A percentile compares a stretch with the other conserved stretches of the same genome.
These are phyloP conservation scores for Blastobotrys raffinosifermentans DNA, from an alignment of 1,139 yeast genomes.

Conservation along the genomic window DNA sequence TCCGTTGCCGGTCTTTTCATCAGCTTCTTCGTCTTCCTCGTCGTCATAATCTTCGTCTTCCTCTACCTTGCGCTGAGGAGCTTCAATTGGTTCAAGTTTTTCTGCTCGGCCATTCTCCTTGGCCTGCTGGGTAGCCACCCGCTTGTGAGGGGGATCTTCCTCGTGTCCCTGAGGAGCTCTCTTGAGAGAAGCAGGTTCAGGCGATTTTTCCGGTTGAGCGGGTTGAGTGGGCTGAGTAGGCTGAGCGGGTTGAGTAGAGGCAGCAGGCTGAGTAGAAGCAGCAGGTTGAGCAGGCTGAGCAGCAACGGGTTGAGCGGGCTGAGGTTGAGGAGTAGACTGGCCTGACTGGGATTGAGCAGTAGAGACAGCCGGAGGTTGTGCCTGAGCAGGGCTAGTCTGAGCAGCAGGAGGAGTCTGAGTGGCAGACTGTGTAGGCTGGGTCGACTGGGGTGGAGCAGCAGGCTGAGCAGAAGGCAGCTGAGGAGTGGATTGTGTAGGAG, in stretches of 20 bases:
- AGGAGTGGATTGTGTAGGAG: slow-evolving; percentile 7
- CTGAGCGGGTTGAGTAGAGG: slow-evolving; percentile 3
- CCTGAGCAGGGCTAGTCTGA: slow-evolving; percentile 2
- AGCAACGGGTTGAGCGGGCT: not conserved
- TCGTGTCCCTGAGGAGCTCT: not conserved
- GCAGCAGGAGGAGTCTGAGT: slow-evolving; percentile 10
- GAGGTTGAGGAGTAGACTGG: not conserved
- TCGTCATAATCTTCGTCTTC: slow-evolving; percentile 86
- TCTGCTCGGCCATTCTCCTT: slow-evolving; percentile 9
- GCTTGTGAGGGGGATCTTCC: slow-evolving; percentile 13
- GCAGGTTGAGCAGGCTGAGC: not conserved
- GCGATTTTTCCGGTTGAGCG: not conserved
- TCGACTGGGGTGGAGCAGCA: slow-evolving; percentile 4
- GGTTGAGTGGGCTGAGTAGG: not conserved
- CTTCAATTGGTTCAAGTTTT: slow-evolving; percentile 39
- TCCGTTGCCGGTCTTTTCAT: too few relatives aligned
- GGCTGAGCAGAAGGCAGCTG: slow-evolving; percentile 11
- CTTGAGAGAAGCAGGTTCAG: not conserved
- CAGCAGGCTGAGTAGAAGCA: slow-evolving; percentile 1
- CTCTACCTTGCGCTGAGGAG: slow-evolving; percentile 69
- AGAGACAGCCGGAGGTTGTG: not conserved
- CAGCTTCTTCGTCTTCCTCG: slow-evolving; percentile 36
- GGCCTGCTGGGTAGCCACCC: slow-evolving; percentile 13
- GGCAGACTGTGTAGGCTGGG: slow-evolving; percentile 7
- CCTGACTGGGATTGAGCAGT: not conserved